Conservation (phyloP, 1,139 yeast species). For the Yamadazyma atlantica region DNA sequence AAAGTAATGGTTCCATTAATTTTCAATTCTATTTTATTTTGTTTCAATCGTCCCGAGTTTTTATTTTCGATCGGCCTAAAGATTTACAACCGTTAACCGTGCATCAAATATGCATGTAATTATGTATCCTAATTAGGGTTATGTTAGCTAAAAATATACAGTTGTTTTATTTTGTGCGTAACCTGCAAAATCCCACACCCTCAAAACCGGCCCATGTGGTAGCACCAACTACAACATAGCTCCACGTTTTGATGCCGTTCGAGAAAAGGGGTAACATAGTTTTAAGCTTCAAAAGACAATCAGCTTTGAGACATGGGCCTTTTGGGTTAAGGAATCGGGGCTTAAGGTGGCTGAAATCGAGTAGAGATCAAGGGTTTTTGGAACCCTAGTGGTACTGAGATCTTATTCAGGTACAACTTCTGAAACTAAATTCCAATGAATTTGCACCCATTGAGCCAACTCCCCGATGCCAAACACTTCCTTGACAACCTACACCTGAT, state of each 20-base stretch:
- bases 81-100: not conserved
- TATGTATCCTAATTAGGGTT: not conserved
- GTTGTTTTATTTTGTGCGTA: not conserved
- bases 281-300: too few relatives aligned
- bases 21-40: not conserved
- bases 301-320: not conserved
- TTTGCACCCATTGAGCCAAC: too few relatives aligned
- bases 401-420: too few relatives aligned
- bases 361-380: too few relatives aligned
- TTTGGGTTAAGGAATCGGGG: not conserved
- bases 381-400: too few relatives aligned
- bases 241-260: not conserved
- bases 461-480: too few relatives aligned
- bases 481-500: too few relatives aligned
- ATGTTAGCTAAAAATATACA: not conserved
- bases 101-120: not conserved
- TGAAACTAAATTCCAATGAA: too few relatives aligned
- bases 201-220: slow-evolving; percentile 1
- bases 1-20: not conserved
- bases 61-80: not conserved
- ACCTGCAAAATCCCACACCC: not conserved
- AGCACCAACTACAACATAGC: too few relatives aligned
- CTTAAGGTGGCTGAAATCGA: not conserved
- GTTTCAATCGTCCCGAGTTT: not conserved
- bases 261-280: not conserved